A percentile compares a stretch with the other conserved stretches of the same genome.
Evolutionary conservation across 176 grass and related monocot species (phyloP).

Genomic region (Tuctoria greenei): DNA sequence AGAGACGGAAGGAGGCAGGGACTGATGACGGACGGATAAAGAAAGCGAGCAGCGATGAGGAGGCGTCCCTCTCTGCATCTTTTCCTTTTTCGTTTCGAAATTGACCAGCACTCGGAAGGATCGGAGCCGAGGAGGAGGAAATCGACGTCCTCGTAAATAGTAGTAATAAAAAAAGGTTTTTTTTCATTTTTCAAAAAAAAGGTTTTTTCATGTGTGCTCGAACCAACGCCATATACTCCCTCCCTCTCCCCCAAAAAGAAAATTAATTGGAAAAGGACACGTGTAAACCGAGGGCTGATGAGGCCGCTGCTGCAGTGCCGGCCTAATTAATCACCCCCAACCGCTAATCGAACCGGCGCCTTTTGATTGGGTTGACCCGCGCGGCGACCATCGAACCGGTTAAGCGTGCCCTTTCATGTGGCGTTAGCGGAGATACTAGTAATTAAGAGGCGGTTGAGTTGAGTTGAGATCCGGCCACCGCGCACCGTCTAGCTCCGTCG

Average conservation of each 20-base stretch:
- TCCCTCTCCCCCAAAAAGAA: neutral
- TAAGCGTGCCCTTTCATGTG: neutral
- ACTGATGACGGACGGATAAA: neutral
- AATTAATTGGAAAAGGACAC: conserved; percentile 11
- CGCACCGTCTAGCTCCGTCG: too few species aligned
- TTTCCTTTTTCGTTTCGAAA: conserved; percentile 65
- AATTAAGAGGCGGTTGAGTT: conserved; percentile 25
- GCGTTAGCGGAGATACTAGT: neutral
- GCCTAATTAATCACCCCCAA: conserved; percentile 25
- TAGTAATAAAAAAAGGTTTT: too few species aligned
- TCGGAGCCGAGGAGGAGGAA: conserved; percentile 6
- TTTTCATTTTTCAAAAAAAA: neutral
- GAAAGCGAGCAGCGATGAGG: conserved; percentile 40
- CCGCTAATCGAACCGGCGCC: conserved; percentile 11
- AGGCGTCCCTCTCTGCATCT: conserved; percentile 54
- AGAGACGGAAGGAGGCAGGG: neutral
- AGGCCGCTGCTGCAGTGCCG: neutral
- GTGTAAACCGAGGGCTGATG: neutral
- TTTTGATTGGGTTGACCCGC: neutral
- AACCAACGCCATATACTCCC: conserved; percentile 40
- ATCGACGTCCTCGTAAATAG: conserved; percentile 22
- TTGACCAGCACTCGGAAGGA: conserved; percentile 69
- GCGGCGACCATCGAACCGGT: neutral
- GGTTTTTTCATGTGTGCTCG: conserved; percentile 30
- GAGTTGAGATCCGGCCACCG: neutral